Evolutionary conservation across 306 rosid genomes (phyloP), one percentile per base, ranked within the genome.

Genomic region (Cicer arietinum): DNA sequence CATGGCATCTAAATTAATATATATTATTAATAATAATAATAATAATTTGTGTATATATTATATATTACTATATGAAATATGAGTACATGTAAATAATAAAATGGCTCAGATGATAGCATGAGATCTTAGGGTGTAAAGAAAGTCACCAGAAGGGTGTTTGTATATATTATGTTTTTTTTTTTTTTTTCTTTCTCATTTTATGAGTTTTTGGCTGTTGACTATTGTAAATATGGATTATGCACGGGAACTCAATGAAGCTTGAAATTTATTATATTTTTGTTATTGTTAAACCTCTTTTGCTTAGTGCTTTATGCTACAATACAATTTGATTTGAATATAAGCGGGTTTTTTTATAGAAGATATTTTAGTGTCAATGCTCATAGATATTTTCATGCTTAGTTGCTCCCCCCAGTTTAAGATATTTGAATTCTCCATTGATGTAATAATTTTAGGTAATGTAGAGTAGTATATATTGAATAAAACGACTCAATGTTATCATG

Each of bases 211-310:
- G 76, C 30, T 67, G 58, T 62, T 69, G 53, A 75, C 44, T 70
- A 60, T 66, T 90, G 83, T 85, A 82, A 52, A 73, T 88, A 80
- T 82, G 80, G 17, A 48, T 76, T 58, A 10, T 87, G 82, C 62
- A 53, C 69, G 80, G 37, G 40, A 85, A 72, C 51, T 81, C 63
- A 69, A 67, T 18, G 85, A 72, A 86, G 81, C 78, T 57, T 62
- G 57, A 30, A 56, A 40, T 52, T 14, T 17, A 68, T 39, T 41
- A 17, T 79, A 45, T 17, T 50, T 70, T 4, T 53, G 62, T 10
- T 63, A 20, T 81, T 62, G 35, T n/a, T 59, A 43, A 11, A 30
- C 6, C 10, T 71, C 6, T 13, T 20, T 5, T 17, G 16, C 7
- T 58, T 2, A 5, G 46, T 46, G 17, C 1, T 22, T 43, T 20